phyloP scores from a whole-genome alignment of 2,329 filamentous ascomycete genomes.

The Colletotrichum sp. region DNA sequence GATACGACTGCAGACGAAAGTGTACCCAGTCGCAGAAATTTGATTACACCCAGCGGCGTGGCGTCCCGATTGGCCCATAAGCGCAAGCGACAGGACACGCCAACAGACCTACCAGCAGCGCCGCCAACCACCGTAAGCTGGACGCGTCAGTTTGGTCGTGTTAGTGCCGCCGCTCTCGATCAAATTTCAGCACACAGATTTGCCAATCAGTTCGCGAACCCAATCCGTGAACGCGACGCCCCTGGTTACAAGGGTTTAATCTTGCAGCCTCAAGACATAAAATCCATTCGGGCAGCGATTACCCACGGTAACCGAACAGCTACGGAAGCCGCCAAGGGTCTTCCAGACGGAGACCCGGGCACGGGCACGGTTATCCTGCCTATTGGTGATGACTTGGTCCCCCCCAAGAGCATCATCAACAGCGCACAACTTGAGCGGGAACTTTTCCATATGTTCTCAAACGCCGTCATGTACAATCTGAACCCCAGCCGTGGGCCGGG shows the following conservation, averaged over 20 bases:
- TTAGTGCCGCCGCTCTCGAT: slow-evolving; percentile 75
- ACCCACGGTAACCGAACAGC: slow-evolving; percentile 74
- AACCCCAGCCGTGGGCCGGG: slow-evolving; percentile 77
- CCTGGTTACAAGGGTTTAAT: slow-evolving; percentile 79
- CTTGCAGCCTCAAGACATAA: slow-evolving; percentile 77
- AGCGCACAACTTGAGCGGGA: slow-evolving; percentile 92
- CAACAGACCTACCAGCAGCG: slow-evolving; percentile 48
- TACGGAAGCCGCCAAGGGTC: slow-evolving; percentile 62
- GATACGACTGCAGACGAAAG: slow-evolving; percentile 63
- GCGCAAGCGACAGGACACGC: slow-evolving; percentile 62
- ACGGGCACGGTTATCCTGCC: slow-evolving; percentile 68
- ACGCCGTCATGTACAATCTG: slow-evolving; percentile 98
- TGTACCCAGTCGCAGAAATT: slow-evolving; percentile 41
- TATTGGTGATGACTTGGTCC: slow-evolving; percentile 77
- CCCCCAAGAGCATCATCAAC: slow-evolving; percentile 91
- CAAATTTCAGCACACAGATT: slow-evolving; percentile 79
- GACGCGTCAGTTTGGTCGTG: slow-evolving; percentile 77
- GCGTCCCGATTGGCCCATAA: slow-evolving; percentile 48
- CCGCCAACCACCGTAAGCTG: slow-evolving; percentile 74
- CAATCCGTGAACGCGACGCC: slow-evolving; percentile 76
- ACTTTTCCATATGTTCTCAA: slow-evolving; percentile 95
- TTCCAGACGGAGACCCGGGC: slow-evolving; percentile 64
- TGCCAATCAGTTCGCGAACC: slow-evolving; percentile 80
- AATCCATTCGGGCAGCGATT: slow-evolving; percentile 77
- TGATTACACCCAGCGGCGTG: slow-evolving; percentile 41